Conservation (phyloP, 2,329 filamentous ascomycete species). For the Venturia aucupariae region DNA sequence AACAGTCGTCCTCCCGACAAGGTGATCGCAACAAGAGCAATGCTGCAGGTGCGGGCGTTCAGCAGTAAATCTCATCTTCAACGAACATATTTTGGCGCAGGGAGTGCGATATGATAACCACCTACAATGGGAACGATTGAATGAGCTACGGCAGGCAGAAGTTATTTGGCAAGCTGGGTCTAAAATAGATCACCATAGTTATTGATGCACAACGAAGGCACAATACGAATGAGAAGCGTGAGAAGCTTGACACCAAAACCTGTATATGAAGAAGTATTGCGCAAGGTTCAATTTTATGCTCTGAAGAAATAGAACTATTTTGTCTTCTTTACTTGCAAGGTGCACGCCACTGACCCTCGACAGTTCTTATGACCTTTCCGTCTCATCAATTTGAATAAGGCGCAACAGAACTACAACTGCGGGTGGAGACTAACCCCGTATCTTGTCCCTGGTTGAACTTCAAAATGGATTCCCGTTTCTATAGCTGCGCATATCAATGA, state of each 20-base stretch:
- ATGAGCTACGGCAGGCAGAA: background rate
- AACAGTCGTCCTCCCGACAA: conserved; percentile 5
- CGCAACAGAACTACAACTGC: no score
- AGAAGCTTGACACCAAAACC: background rate
- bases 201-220: background rate
- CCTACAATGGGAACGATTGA: conserved; percentile 3
- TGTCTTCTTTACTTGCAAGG: no score
- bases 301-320: no score
- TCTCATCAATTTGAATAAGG: no score
- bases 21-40: conserved; percentile 14
- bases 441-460: no score
- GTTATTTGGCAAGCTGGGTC: background rate
- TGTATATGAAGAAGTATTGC: background rate
- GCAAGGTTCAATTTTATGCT: no score
- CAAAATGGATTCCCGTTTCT: no score
- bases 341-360: no score
- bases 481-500: no score
- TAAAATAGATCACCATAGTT: background rate
- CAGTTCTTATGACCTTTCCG: no score
- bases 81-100: conserved; percentile 1
- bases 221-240: background rate
- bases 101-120: background rate
- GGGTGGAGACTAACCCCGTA: no score
- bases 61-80: background rate
- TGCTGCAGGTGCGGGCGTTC: conserved; percentile 5